These are phyloP conservation scores for Talaromyces thailandensis DNA, from an alignment of 495 filamentous ascomycete species.

Conservation along the genomic window DNA sequence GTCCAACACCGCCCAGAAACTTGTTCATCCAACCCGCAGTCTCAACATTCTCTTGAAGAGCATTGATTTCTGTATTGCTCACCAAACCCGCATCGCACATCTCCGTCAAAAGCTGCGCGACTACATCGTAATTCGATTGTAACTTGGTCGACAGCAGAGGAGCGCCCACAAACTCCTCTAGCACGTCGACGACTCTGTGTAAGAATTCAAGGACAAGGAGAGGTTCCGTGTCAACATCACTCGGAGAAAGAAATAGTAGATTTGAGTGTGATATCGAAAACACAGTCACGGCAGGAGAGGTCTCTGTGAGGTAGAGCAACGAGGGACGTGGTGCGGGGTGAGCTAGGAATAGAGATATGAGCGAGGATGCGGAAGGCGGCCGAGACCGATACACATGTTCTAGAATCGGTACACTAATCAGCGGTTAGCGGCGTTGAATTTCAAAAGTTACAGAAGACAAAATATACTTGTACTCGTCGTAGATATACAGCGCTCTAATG, in stretches of 20 bases:
- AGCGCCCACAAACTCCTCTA: conserved; percentile 93
- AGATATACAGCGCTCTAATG: conserved; percentile 94
- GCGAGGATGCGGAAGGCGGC: conserved; percentile 63
- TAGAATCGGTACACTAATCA: conserved; percentile 47
- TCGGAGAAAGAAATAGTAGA: conserved; percentile 77
- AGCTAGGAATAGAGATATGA: conserved; percentile 81
- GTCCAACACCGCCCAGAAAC: conserved; percentile 75
- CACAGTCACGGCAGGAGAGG: conserved; percentile 77
- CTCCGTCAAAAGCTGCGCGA: conserved; percentile 86
- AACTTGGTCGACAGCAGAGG: conserved; percentile 79
- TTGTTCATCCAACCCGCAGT: conserved; percentile 85
- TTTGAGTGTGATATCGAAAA: conserved; percentile 83
- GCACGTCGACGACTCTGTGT: conserved; percentile 82
- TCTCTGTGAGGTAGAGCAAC: conserved; percentile 72
- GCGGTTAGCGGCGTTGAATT: not conserved
- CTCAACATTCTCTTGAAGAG: conserved; percentile 83
- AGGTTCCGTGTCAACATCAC: conserved; percentile 77
- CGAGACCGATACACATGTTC: conserved; percentile 64
- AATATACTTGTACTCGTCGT: conserved; percentile 78
- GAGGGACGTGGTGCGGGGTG: conserved; percentile 78
- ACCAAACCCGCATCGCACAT: conserved; percentile 95
- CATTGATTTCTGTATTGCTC: conserved; percentile 87
- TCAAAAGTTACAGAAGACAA: not conserved
- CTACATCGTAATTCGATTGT: conserved; percentile 84
- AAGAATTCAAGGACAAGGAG: conserved; percentile 95